Conservation (phyloP, 495 filamentous ascomycete species). For the Hyphodiscus hymeniophilus region DNA sequence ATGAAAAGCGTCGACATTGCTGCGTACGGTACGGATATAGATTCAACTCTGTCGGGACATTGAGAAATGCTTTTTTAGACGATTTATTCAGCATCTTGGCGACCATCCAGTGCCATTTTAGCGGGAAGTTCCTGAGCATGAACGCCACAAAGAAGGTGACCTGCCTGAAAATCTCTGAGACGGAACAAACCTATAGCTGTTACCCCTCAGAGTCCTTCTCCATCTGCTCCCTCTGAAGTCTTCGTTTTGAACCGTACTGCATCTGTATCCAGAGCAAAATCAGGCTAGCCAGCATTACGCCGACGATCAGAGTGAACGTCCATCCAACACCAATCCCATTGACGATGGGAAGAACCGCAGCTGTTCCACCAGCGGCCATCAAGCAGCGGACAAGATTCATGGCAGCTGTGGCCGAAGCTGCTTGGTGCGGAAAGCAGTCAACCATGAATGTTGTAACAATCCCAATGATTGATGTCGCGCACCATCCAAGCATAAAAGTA, state of each 20-base stretch:
- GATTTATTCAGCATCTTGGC: too few species aligned
- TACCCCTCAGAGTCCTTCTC: too few species aligned
- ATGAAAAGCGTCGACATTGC: too few species aligned
- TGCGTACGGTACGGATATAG: too few species aligned
- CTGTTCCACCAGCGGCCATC: conserved; percentile 30
- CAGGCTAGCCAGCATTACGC: conserved; percentile 2
- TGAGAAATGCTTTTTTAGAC: too few species aligned
- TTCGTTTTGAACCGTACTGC: conserved; percentile 4
- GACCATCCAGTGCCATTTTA: too few species aligned
- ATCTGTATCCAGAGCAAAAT: conserved; percentile 10
- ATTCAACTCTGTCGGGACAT: too few species aligned
- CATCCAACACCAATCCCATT: conserved; percentile 29
- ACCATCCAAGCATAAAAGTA: conserved; percentile 35
- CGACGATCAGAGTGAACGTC: conserved; percentile 21
- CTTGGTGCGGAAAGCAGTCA: conserved; percentile 30
- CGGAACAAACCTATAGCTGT: too few species aligned
- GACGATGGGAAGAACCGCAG: conserved; percentile 29
- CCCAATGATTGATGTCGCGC: conserved; percentile 29
- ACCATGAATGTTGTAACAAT: conserved; percentile 33
- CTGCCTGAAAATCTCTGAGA: too few species aligned
- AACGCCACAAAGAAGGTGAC: too few species aligned
- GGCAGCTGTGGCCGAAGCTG: conserved; percentile 31
- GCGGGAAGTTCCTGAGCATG: too few species aligned
- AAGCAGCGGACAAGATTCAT: conserved; percentile 34
- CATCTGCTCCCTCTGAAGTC: conserved; percentile 1